Conservation (phyloP, 768 basidiomycete species). For the Cystobasidium ongulense region DNA sequence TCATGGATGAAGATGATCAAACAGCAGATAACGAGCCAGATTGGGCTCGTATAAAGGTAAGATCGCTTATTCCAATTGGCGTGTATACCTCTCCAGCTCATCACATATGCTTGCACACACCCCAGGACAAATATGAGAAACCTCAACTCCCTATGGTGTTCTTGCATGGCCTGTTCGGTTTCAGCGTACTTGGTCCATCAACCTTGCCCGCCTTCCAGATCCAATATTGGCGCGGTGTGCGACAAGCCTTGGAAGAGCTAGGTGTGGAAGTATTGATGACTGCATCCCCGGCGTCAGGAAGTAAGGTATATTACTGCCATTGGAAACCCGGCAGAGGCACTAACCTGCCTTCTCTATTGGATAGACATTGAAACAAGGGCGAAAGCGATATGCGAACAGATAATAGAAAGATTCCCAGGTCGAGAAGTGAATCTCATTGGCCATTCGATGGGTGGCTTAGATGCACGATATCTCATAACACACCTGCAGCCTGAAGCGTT, state of each 20-base stretch:
- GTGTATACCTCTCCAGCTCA: not conserved
- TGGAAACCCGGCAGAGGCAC: not conserved
- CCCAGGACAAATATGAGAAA: constrained; percentile 27
- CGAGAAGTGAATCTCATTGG: constrained; percentile 81
- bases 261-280: constrained; percentile 86
- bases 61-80: too few species aligned
- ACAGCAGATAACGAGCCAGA: constrained; percentile 14
- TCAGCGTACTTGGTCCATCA: constrained; percentile 10
- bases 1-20: constrained; percentile 28
- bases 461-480: constrained; percentile 80
- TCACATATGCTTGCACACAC: not conserved
- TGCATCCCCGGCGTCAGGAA: constrained; percentile 58
- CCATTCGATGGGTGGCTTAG: constrained; percentile 84
- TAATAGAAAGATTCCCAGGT: constrained; percentile 71
- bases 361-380: constrained; percentile 81
- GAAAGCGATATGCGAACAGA: constrained; percentile 72
- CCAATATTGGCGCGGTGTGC: constrained; percentile 91
- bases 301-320: not conserved
- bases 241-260: constrained; percentile 79
- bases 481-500: constrained; percentile 70
- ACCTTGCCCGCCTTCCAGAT: not conserved
- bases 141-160: constrained; percentile 26
- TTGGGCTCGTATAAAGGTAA: constrained; percentile 24
- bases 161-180: constrained; percentile 14
- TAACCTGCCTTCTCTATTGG: constrained; percentile 52